Conservation (phyloP, 2,329 filamentous ascomycete species). For the Berkeleyomyces basicola region DNA sequence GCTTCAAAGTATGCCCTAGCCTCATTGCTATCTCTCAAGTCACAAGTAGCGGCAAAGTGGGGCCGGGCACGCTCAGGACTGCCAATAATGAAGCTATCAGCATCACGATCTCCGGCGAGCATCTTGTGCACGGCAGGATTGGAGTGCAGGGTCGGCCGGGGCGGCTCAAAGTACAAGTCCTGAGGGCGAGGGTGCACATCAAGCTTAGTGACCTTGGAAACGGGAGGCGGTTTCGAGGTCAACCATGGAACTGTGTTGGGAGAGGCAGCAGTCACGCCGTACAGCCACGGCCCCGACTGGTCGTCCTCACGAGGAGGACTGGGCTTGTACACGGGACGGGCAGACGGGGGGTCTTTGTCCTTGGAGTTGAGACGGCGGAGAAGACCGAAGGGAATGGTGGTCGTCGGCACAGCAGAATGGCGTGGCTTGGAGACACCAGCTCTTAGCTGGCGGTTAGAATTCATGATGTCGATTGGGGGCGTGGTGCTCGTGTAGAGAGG, state of each 20-base stretch:
- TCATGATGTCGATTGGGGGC: neutral
- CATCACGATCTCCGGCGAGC: slow-evolving; percentile 10
- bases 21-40: slow-evolving; percentile 9
- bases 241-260: slow-evolving; percentile 1
- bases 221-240: neutral
- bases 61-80: slow-evolving; percentile 3
- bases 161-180: neutral
- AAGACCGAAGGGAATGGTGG: slow-evolving; percentile 2
- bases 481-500: neutral
- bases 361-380: neutral
- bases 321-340: neutral
- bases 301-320: neutral
- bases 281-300: neutral
- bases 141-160: slow-evolving; percentile 7
- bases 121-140: slow-evolving; percentile 7
- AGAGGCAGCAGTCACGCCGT: slow-evolving; percentile 1
- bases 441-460: neutral
- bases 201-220: neutral
- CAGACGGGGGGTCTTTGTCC: neutral
- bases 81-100: slow-evolving; percentile 10
- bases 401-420: neutral
- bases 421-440: slow-evolving; percentile 1
- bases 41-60: slow-evolving; percentile 6
- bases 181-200: neutral
- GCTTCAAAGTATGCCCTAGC: slow-evolving; percentile 8